phyloP scores from a whole-genome alignment of 176 grass and related monocot species.

The Lolium rigidum region DNA sequence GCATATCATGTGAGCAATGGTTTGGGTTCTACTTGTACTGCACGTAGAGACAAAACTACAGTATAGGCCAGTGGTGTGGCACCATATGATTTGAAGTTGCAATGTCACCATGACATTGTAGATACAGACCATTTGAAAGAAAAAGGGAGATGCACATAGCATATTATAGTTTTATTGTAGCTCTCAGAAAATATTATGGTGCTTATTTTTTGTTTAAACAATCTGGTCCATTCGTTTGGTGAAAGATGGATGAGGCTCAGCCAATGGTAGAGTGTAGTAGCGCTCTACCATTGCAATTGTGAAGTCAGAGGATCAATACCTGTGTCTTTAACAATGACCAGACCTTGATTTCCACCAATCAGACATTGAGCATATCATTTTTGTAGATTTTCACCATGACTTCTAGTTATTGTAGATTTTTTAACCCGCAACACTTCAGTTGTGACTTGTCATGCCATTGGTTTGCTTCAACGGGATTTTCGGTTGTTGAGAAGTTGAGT shows the following conservation, averaged over 20 bases:
- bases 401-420: background rate
- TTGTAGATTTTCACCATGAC: background rate
- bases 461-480: background rate
- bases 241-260: background rate
- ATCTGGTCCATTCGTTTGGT: background rate
- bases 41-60: background rate
- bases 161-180: background rate
- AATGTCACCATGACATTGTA: background rate
- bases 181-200: background rate
- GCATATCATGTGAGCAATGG: background rate
- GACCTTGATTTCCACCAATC: background rate
- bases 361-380: background rate
- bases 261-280: background rate
- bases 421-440: background rate
- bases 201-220: background rate
- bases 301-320: background rate
- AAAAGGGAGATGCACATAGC: background rate
- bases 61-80: background rate
- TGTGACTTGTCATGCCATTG: background rate
- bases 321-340: background rate
- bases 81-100: background rate
- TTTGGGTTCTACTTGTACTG: background rate
- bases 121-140: background rate
- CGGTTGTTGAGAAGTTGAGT: background rate
- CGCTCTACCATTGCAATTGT: background rate